A percentile compares a stretch with the other conserved stretches of the same genome.
phyloP scores from a whole-genome alignment of 140 eudicot genomes.

The Bidens hawaiensis region DNA sequence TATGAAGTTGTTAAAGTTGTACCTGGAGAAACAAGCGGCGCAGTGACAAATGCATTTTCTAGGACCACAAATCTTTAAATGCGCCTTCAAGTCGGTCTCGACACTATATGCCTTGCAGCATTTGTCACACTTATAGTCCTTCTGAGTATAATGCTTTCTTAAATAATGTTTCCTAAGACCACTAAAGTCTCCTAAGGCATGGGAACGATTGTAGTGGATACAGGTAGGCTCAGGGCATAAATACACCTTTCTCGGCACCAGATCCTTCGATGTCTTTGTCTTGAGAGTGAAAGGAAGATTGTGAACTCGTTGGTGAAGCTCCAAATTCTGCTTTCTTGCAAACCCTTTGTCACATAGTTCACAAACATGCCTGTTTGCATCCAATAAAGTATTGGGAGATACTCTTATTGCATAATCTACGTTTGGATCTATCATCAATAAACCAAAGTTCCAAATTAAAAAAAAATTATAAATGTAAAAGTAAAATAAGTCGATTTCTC shows the following conservation, averaged over 20 bases:
- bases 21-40: slow-evolving; percentile 47
- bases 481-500: background rate
- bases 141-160: slow-evolving; percentile 41
- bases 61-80: slow-evolving; percentile 38
- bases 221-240: slow-evolving; percentile 56
- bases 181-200: slow-evolving; percentile 54
- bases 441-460: background rate
- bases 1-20: background rate
- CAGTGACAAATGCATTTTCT: slow-evolving; percentile 38
- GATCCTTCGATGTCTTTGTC: slow-evolving; percentile 20
- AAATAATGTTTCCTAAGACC: slow-evolving; percentile 58
- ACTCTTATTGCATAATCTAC: slow-evolving; percentile 30
- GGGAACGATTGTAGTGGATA: slow-evolving; percentile 39
- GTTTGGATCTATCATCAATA: slow-evolving; percentile 39
- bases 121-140: slow-evolving; percentile 38
- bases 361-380: slow-evolving; percentile 37
- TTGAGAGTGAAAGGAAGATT: slow-evolving; percentile 48
- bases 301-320: slow-evolving; percentile 49
- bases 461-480: background rate
- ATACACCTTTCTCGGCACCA: slow-evolving; percentile 31
- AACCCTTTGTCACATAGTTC: slow-evolving; percentile 52
- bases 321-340: slow-evolving; percentile 43
- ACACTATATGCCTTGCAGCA: slow-evolving; percentile 49
- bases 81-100: slow-evolving; percentile 43
- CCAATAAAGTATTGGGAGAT: slow-evolving; percentile 34